Percentiles rank a stretch among this genome's conserved stretches.
Evolutionary conservation across 257 asterid species (phyloP).

Genomic region (Solanum arcanum): DNA sequence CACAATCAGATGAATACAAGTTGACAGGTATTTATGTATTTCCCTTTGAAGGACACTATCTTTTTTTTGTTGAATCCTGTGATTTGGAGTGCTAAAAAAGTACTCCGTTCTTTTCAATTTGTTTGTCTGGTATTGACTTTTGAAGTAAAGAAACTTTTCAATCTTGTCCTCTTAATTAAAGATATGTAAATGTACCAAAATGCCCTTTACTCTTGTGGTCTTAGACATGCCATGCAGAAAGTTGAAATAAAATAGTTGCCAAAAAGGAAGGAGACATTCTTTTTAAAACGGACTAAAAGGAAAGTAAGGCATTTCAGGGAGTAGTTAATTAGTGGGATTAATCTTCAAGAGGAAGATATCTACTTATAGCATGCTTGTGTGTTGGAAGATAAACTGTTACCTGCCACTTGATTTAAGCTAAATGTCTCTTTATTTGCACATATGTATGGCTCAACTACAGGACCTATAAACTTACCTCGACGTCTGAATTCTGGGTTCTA

Average conservation of each 20-base stretch:
- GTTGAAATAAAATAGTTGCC: neutral
- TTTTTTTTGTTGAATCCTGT: neutral
- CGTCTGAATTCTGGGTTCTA: constrained; percentile 96
- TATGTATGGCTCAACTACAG: constrained; percentile 27
- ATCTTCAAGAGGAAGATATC: neutral
- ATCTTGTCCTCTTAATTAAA: neutral
- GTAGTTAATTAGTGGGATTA: neutral
- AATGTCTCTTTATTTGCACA: neutral
- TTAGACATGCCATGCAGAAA: neutral
- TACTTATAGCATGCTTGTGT: neutral
- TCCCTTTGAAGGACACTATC: neutral
- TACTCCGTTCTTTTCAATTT: neutral
- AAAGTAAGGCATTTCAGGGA: neutral
- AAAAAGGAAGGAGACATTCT: neutral
- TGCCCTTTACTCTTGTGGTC: neutral
- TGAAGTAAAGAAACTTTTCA: neutral
- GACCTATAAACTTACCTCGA: constrained; percentile 84
- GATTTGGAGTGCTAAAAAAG: neutral
- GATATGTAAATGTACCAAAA: neutral
- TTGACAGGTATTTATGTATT: constrained; percentile 33
- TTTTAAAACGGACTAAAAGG: neutral
- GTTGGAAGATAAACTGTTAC: neutral
- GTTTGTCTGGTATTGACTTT: neutral
- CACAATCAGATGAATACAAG: constrained; percentile 85
- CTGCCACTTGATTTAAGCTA: neutral